Percentiles rank a stretch among this genome's conserved stretches.
phyloP scores from a whole-genome alignment of 2,329 filamentous ascomycete genomes.

The Zelopaecilomyces penicillatus region DNA sequence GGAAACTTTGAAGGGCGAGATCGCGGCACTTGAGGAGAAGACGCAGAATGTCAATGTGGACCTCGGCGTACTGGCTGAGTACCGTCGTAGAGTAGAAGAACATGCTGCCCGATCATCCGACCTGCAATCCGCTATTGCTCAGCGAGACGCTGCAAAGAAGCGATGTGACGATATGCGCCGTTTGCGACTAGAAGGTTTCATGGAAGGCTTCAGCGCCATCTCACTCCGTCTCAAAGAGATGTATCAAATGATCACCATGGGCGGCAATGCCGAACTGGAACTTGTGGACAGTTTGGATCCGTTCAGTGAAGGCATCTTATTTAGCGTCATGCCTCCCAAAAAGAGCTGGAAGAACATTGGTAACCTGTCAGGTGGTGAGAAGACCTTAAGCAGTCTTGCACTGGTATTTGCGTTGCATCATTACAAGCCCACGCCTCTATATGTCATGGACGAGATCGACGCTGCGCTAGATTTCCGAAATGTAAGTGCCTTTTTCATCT shows the following conservation, averaged over 20 bases:
- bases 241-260: slow-evolving; percentile 99
- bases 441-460: slow-evolving; percentile 99
- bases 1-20: slow-evolving; percentile 51
- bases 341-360: slow-evolving; percentile 99
- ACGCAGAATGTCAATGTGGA: slow-evolving; percentile 84
- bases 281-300: slow-evolving; percentile 93
- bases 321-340: slow-evolving; percentile 98
- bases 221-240: slow-evolving; percentile 95
- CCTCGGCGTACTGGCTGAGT: slow-evolving; percentile 79
- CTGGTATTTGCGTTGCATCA: slow-evolving; percentile 97
- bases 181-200: slow-evolving; percentile 88
- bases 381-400: slow-evolving; percentile 87
- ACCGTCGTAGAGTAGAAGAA: slow-evolving; percentile 77
- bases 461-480: slow-evolving; percentile 96
- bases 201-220: slow-evolving; percentile 93
- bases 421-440: slow-evolving; percentile 93
- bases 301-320: slow-evolving; percentile 93
- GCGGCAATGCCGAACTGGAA: slow-evolving; percentile 94
- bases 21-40: slow-evolving; percentile 54
- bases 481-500: slow-evolving; percentile 48
- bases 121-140: slow-evolving; percentile 65
- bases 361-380: slow-evolving; percentile 92
- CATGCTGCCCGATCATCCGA: slow-evolving; percentile 76
- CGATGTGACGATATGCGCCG: slow-evolving; percentile 87
- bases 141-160: slow-evolving; percentile 82